These are phyloP conservation scores for Dictyostelium discoideum DNA, from an alignment of 78 protist genomes.

Conservation along the genomic window dicty_2.7 NC_007088.5:4154501-4155000, in stretches of 20 bases:
- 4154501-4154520: constrained; percentile 9
- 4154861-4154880: not conserved
- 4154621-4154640: not conserved
- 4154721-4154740: constrained; percentile 74
- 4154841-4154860: not conserved
- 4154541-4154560: constrained; percentile 81
- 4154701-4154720: constrained; percentile 48
- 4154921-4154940: too few relatives aligned
- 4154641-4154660: not conserved
- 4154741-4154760: constrained; percentile 34
- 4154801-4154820: not conserved
- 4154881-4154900: not conserved
- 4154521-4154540: constrained; percentile 63
- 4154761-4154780: constrained; percentile 34
- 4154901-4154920: not conserved
- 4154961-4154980: not conserved
- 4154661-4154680: too few relatives aligned
- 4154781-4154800: constrained; percentile 12
- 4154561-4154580: constrained; percentile 9
- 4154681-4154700: too few relatives aligned
- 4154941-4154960: not conserved
- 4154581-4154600: constrained; percentile 16
- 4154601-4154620: constrained; percentile 17
- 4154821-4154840: not conserved
- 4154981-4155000: not conserved